Evolutionary conservation across 2,329 filamentous ascomycete species (phyloP), one percentile per base, ranked within the genome.

Genomic region (Sporothrix pseudoabietina): DNA sequence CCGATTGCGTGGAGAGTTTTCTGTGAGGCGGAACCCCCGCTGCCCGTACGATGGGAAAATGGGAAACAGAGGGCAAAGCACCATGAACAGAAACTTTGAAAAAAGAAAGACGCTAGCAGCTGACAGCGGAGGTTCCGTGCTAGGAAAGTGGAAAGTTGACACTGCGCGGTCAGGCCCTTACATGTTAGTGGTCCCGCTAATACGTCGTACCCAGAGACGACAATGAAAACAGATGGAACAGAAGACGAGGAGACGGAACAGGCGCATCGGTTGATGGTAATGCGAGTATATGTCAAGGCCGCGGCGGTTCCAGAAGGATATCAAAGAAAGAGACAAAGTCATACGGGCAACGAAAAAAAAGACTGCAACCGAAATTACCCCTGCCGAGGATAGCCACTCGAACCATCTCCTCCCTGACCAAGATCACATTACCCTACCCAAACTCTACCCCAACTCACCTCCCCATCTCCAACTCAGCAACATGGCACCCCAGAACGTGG

Each of bases 81-180:
- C n/a, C 30, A 3, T 22, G 52, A 55, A 52, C 8, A 9, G 8
- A 16, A 30, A 12, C 3, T 39, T 7, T 47, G 61, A 9, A 57
- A 52, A 26, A 39, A 57, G 16, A 41, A 10, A 22, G 16, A 30
- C 49, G 49, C 66, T 55, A 69, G 19, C 16, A n/a, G 65, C 5
- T 69, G 44, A 35, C 65, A 55, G 66, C 66, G 66, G 66, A 1
- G 66, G 66, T 69, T 41, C 66, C 66, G 66, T 69, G 32, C 57
- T 26, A 35, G 41, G 44, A 30, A n/a, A 54, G 52, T 10, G 22
- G 9, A 9, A 55, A 22, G 26, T 22, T 55, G 52, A 30, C 52
- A 30, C 22, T 1, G 52, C 19, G 26, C 49, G n/a, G n/a, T 52
- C 19, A 22, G 52, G n/a, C 19, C 19, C 19, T 54, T 54, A 4